Evolutionary conservation across 208 protist species (phyloP), one percentile per base, ranked within the genome.

Genomic region (Crithidia brevicula): DNA sequence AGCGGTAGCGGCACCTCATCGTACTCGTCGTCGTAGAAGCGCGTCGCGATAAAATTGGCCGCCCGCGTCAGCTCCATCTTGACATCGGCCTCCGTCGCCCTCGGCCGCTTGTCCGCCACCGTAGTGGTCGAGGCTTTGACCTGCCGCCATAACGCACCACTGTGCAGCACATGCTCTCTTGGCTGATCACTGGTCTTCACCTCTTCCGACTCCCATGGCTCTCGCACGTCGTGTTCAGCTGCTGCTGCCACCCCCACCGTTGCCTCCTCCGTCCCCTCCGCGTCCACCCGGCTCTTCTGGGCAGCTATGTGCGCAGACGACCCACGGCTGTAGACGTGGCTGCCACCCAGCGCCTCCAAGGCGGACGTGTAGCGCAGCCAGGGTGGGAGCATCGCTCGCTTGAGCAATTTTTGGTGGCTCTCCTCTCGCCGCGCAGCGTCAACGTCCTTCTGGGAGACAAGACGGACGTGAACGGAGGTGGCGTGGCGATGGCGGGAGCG

Each of bases 401-500:
- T 96, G 23, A 76, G 65, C 18, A 96, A 67, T 67, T 93, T 96
- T 27, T 72, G 78, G 25, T 63, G 61, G 45, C 83, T 93, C 20
- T 77, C 80, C 38, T 46, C 56, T 18, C 30, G 77, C 51, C 73
- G 76, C 25, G 69, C 74, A 2, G 58, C 60, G 47, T 94, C 86
- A 2, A 89, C 47, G 18, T 79, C 79, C 15, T 34, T 36, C 49
- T 91, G 81, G 16, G 83, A 69, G 15, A 93, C 50, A 2, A 91
- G 66, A 11, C 74, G 62, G 9, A 94, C 88, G 38, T 71, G 87
- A 9, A 96, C 82, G 13, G 77, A 53, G 11, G 45, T 52, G 6
- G 87, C 56, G 56, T 93, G 90, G 36, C 86, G 91, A 67, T 96
- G 88, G 4, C 68, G 72, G 11, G 87, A 85, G 49, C 88, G 91